Evolutionary conservation across 768 basidiomycete species (phyloP), one percentile per base, ranked within the genome.

Genomic region (Lactarius evosmus): DNA sequence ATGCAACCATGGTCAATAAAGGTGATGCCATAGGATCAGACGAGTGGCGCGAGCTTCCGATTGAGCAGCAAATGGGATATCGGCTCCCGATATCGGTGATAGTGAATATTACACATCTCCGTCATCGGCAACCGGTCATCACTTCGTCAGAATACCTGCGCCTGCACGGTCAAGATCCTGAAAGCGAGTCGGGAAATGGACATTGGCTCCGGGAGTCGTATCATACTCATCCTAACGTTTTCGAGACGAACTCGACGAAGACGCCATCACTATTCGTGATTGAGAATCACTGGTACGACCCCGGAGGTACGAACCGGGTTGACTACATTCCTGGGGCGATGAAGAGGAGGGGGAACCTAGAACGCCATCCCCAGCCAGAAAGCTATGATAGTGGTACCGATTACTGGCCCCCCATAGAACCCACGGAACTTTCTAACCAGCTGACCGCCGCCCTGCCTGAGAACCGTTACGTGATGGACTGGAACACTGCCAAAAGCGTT

Each of bases 1-100:
- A 77, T 61, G 72, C 76, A 0, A 69, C 72, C 27, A 81, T 79
- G 77, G 72, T 82, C 36, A 79, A 81, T 67, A 74, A 79, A 51
- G 75, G 76, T 40, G 78, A 81, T 46, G 79, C 76, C 11, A 69
- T 79, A 61, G 70, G 74, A 33, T 76, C 71, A 40, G 72, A 77
- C 32, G 77, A 80, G 62, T 82, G 80, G 80, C 70, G 75, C 4
- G 64, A 73, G 7, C 64, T 77, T 3, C 78, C 79, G 41, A 69
- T 72, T 61, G 75, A 76, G 12, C 58, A 75, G 51, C 74, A 73
- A 56, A 75, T 75, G 72, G 76, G 69, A 17, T 76, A 75, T 72
- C 69, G 74, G 4, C 70, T 79, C 16, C 74, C 74, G 29, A 72
- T 78, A n/a, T 70, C 74, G 54, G 40, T 72, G 62, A 79, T 81